Evolutionary conservation across 1,284 basidiomycete species (phyloP).

Genomic region (Cryptococcus depauperatus): DNA sequence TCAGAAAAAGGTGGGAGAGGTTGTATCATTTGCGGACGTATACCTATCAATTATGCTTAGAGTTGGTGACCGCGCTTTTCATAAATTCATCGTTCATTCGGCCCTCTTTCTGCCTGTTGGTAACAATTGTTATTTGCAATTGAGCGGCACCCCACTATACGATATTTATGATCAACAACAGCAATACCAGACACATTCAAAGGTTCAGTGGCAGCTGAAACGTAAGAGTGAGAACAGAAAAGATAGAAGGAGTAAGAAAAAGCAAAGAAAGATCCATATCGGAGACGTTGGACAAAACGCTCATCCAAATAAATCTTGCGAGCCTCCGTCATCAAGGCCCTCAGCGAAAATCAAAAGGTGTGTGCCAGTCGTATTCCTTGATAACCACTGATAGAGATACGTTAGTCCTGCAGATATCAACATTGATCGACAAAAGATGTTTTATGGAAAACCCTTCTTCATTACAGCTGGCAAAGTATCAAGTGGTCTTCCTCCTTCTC

Average conservation of each 20-base stretch:
- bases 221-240: conserved; percentile 5
- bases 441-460: conserved; percentile 34
- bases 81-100: conserved; percentile 44
- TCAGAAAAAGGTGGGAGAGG: conserved; percentile 23
- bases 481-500: conserved; percentile 34
- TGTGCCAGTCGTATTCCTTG: too few relatives aligned
- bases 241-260: conserved; percentile 6
- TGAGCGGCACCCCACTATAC: conserved; percentile 45
- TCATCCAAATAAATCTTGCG: too few relatives aligned
- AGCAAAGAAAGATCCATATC: conserved; percentile 1
- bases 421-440: conserved; percentile 35
- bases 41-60: conserved; percentile 16
- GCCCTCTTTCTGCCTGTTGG: conserved; percentile 46
- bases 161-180: conserved; percentile 19
- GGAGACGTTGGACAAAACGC: too few relatives aligned
- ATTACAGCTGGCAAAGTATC: conserved; percentile 9
- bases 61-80: conserved; percentile 44
- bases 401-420: conserved; percentile 18
- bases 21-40: neutral
- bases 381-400: too few relatives aligned
- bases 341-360: too few relatives aligned
- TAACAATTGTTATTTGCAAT: conserved; percentile 47
- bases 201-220: neutral
- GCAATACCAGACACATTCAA: neutral
- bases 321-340: too few relatives aligned